Conservation (phyloP, 2,329 filamentous ascomycete species). For the Apiospora saccharicola region DNA sequence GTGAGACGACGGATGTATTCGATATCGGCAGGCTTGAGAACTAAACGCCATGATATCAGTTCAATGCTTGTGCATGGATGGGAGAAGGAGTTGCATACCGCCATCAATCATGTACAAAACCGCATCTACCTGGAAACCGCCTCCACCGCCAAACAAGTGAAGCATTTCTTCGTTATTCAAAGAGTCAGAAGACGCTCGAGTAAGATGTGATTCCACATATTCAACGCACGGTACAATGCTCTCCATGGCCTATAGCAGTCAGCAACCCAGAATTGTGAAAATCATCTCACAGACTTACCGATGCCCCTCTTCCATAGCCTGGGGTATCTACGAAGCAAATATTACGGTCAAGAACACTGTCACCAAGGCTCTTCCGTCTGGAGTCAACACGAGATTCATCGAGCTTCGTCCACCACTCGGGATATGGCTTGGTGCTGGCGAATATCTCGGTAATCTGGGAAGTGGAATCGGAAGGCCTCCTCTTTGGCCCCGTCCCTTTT, state of each 20-base stretch:
- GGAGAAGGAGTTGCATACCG: slow-evolving; percentile 57
- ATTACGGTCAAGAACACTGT: slow-evolving; percentile 86
- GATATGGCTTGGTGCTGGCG: slow-evolving; percentile 84
- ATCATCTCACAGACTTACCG: slow-evolving; percentile 44
- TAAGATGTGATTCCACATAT: slow-evolving; percentile 77
- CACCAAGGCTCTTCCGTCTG: slow-evolving; percentile 75
- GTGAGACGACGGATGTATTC: slow-evolving; percentile 75
- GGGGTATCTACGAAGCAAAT: slow-evolving; percentile 92
- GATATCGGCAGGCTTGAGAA: slow-evolving; percentile 69
- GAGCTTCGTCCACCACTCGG: slow-evolving; percentile 86
- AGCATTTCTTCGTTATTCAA: slow-evolving; percentile 78
- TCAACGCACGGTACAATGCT: slow-evolving; percentile 67
- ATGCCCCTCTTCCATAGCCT: slow-evolving; percentile 63
- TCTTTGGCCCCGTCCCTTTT: slow-evolving; percentile 30
- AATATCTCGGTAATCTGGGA: slow-evolving; percentile 70
- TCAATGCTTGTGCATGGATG: background rate
- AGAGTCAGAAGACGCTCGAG: slow-evolving; percentile 68
- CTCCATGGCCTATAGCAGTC: slow-evolving; percentile 51
- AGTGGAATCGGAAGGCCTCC: slow-evolving; percentile 42
- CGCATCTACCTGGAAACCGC: slow-evolving; percentile 83
- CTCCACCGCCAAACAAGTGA: slow-evolving; percentile 79
- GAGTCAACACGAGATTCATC: slow-evolving; percentile 67
- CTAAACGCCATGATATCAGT: slow-evolving; percentile 46
- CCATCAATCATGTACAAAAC: slow-evolving; percentile 83
- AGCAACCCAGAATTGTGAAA: slow-evolving; percentile 25